phyloP scores from a whole-genome alignment of 73 alveolate species.

The Paramecium tetraurelia region DNA sequence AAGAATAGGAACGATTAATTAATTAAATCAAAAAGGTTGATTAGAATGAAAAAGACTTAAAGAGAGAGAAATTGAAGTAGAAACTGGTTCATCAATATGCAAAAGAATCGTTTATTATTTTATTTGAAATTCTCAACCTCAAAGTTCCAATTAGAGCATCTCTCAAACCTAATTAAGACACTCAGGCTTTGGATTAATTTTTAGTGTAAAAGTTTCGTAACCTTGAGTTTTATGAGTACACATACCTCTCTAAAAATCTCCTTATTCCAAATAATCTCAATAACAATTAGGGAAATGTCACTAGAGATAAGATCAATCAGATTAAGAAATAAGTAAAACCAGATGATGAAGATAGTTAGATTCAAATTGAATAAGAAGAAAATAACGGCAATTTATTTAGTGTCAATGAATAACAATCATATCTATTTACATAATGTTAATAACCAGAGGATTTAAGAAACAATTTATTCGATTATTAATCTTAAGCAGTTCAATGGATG shows the following conservation, averaged over 20 bases:
- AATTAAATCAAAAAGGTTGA: background rate
- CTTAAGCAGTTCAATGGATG: constrained; percentile 57
- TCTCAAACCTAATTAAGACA: background rate
- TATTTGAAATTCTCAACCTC: constrained; percentile 5
- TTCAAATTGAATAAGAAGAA: background rate
- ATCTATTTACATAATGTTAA: background rate
- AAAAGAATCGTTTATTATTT: constrained; percentile 9
- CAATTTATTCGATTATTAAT: background rate
- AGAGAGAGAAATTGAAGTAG: background rate
- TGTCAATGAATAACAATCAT: constrained; percentile 19
- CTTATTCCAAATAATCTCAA: background rate
- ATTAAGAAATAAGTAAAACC: background rate
- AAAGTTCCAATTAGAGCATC: background rate
- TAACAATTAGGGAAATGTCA: background rate
- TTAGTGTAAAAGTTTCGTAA: background rate
- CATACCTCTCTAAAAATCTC: background rate
- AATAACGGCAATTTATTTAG: background rate
- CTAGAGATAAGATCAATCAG: background rate
- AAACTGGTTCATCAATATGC: background rate
- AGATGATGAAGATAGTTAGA: background rate
- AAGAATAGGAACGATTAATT: background rate
- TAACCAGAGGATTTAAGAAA: constrained; percentile 8
- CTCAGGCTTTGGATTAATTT: background rate
- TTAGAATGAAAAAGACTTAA: background rate
- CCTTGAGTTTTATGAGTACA: background rate